Base-by-base conservation (phyloP, 495 filamentous ascomycete species). In the Hapsidospora chrysogenum region DNA sequence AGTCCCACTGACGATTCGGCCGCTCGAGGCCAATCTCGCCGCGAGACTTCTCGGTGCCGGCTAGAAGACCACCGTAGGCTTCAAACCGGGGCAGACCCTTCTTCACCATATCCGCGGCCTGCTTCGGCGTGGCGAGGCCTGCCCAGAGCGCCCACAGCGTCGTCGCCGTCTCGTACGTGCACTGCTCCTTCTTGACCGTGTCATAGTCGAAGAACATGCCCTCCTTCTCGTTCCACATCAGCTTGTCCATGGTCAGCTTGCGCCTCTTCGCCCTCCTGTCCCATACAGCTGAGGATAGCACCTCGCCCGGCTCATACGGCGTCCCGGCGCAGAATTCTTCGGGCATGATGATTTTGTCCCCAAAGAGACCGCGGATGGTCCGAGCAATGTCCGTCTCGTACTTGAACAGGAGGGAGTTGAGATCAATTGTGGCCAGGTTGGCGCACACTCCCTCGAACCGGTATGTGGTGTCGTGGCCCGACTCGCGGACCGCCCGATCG, bases 161-260 rank as follows among this genome's bases (percentile, higher is more conserved):
- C 3, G 89, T 97, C 16, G 72, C 80, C 36, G 68, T 76, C 53
- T 96, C 89, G 49, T 92, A 94, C 8, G 60, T 68, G 33, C 64
- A 78, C 44, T 79, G 81, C 49, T 80, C 46, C 47, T 81, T 68
- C 49, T 76, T 86, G 35, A 68, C 70, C 0, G 83, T 93, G 51
- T 97, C 69, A 54, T 94, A 95, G 56, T 97, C 89, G 48, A 94
- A 94, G 60, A 78, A 97, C 77, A 96, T 92, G 26, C 86, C 87
- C 47, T 78, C 73, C 36, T 80, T 66, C 38, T 83, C 79, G 47
- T 86, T 77, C 89, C 89, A 97, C 38, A 87, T 66, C 41, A 86
- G 84, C 49, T 82, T 83, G 47, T 95, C 78, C 44, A 94, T 87
- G 7, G 68, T 66, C 42, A 73, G 54, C 56, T 85, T 85, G 42